Evolutionary conservation across 495 filamentous ascomycete species (phyloP).

Genomic region (Neurospora tetraspora): DNA sequence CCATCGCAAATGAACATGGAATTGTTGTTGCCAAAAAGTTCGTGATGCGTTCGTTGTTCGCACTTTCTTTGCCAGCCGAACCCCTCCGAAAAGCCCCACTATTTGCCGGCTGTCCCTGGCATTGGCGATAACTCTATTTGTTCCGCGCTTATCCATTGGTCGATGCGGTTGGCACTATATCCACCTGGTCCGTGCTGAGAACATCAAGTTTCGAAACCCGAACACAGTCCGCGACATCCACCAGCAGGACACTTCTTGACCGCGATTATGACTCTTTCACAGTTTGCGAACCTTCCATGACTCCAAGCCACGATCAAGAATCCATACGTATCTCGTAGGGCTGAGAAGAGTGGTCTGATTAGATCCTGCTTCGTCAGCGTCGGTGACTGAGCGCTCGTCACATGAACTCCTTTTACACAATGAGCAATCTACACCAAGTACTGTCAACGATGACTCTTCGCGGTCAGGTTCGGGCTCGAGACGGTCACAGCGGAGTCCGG

Average conservation of each 20-base stretch:
- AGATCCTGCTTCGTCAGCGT: neutral
- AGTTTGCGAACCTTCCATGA: neutral
- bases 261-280: neutral
- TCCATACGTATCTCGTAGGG: no score
- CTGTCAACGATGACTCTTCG: neutral
- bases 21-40: neutral
- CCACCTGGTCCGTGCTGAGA: neutral
- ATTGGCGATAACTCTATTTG: neutral
- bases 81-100: neutral
- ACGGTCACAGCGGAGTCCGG: neutral
- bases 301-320: neutral
- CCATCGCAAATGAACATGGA: neutral
- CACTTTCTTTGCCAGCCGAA: neutral
- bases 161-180: neutral
- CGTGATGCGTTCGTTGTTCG: neutral
- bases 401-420: neutral
- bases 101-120: neutral
- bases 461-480: neutral
- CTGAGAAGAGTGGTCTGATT: neutral
- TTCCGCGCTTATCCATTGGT: neutral
- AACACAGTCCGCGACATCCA: neutral
- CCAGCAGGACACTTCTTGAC: neutral
- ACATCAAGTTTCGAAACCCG: neutral
- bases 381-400: neutral
- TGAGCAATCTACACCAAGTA: neutral